phyloP scores from a whole-genome alignment of 1,139 yeast species.

The Magnusiomyces ingens region DNA sequence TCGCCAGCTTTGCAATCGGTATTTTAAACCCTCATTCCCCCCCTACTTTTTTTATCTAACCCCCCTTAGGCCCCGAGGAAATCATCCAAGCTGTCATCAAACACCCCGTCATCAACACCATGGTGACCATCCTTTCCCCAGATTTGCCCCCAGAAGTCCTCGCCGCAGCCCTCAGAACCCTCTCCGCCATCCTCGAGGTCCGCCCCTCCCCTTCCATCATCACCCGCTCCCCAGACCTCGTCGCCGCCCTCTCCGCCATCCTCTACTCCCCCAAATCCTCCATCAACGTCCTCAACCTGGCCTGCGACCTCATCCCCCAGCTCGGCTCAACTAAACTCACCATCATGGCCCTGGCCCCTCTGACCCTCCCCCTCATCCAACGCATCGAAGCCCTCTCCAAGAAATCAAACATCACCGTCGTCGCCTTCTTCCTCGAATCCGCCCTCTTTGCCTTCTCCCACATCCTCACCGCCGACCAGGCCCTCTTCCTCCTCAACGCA shows the following conservation, averaged over 20 bases:
- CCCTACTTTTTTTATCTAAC: constrained; percentile 7
- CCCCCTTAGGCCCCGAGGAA: constrained; percentile 17
- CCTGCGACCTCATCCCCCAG: constrained; percentile 25
- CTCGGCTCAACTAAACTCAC: constrained; percentile 20
- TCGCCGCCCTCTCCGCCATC: constrained; percentile 20
- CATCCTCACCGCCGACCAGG: constrained; percentile 19
- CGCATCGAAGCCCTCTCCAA: constrained; percentile 18
- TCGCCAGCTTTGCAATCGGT: constrained; percentile 29
- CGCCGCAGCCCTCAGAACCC: constrained; percentile 24
- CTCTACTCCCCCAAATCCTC: constrained; percentile 19
- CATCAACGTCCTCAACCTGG: constrained; percentile 19
- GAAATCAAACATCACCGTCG: constrained; percentile 1
- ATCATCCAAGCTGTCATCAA: constrained; percentile 21
- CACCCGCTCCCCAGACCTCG: constrained; percentile 21
- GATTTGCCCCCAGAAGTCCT: constrained; percentile 20
- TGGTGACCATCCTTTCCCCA: constrained; percentile 18
- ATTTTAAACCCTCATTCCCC: constrained; percentile 7
- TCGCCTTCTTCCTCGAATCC: constrained; percentile 21
- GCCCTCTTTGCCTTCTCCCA: constrained; percentile 29
- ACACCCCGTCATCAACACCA: constrained; percentile 21
- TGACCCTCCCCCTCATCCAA: constrained; percentile 18
- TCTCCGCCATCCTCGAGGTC: constrained; percentile 23
- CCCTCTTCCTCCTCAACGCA: constrained; percentile 13
- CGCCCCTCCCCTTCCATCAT: constrained; percentile 22
- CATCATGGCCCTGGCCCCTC: constrained; percentile 13